Evolutionary conservation across 2,329 filamentous ascomycete genomes (phyloP), one percentile per base, ranked within the genome.

Genomic region (Rutstroemia sp.): DNA sequence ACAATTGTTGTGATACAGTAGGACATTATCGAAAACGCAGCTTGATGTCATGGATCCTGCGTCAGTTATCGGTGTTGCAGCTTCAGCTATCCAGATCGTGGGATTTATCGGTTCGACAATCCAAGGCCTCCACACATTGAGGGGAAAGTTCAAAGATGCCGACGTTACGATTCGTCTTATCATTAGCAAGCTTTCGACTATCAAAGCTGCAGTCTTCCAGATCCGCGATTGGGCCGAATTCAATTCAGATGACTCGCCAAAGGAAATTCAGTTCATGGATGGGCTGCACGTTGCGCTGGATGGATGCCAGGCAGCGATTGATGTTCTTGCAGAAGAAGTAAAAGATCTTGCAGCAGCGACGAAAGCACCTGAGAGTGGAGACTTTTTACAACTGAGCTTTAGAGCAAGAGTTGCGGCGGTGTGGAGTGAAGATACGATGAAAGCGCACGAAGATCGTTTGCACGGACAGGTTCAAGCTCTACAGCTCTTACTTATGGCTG

Each of bases 291-390:
- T 71, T 40, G 67, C 71, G 7, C 63, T 72, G 30, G 67, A 70
- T 21, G 70, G 71, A 30, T 72, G 71, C 53, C 64, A 64, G 25
- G 64, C 65, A 7, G 64, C 70, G 48, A 71, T 73, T 67, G 68
- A 70, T 51, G 65, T 68, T 21, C 61, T 73, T n/a, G 63, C 64
- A 4, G 65, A 68, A 17, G 68, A 72, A 54, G 67, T 72, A n/a
- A 48, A 54, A 42, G 50, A 54, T 17, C 51, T 60, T 8, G 47
- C 34, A 10, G 36, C 19, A 16, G 44, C 19, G 17, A 9, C 5
- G 4, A 39, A 27, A 21, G 6, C 36, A n/a, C 6, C 25, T 5
- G 39, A 17, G 9, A 25, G 21, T 40, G 50, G 27, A 34, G 38
- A 50, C 14, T 25, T 27, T 5, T 12, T 48, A 23, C 16, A 10